phyloP scores from a whole-genome alignment of 371 early-diverging fungal genomes.

The Smittium culicis region DNA sequence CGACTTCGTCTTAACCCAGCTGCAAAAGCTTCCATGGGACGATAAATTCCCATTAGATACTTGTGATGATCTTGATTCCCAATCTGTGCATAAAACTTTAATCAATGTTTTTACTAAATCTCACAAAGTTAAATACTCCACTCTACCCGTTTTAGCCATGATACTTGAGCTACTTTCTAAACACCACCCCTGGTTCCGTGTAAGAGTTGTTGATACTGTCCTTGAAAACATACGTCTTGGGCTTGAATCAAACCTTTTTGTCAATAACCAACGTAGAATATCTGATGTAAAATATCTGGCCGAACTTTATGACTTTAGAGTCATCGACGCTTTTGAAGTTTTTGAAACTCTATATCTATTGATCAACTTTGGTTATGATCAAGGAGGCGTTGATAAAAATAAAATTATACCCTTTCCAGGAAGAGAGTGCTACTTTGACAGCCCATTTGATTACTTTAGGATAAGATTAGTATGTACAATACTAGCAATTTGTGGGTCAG shows the following conservation, averaged over 20 bases:
- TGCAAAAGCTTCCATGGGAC: slow-evolving; percentile 83
- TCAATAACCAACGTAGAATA: slow-evolving; percentile 78
- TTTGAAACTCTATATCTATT: slow-evolving; percentile 76
- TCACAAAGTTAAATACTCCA: slow-evolving; percentile 83
- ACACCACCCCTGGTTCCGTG: slow-evolving; percentile 74
- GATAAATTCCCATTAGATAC: slow-evolving; percentile 27
- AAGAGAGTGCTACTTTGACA: slow-evolving; percentile 56
- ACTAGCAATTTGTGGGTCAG: slow-evolving; percentile 68
- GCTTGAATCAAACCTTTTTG: slow-evolving; percentile 77
- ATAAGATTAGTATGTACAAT: slow-evolving; percentile 74
- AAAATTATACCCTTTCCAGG: slow-evolving; percentile 44
- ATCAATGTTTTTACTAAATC: slow-evolving; percentile 56
- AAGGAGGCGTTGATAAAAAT: not conserved
- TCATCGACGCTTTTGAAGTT: slow-evolving; percentile 65
- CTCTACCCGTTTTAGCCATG: slow-evolving; percentile 68
- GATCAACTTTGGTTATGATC: slow-evolving; percentile 69
- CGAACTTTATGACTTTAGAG: slow-evolving; percentile 74
- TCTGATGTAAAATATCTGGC: slow-evolving; percentile 71
- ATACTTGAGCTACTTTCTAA: slow-evolving; percentile 59
- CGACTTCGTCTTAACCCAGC: slow-evolving; percentile 51
- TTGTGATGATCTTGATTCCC: slow-evolving; percentile 15
- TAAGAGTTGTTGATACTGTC: slow-evolving; percentile 66
- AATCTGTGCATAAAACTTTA: slow-evolving; percentile 22
- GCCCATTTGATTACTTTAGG: slow-evolving; percentile 84
- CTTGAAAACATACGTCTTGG: slow-evolving; percentile 82